phyloP scores from a whole-genome alignment of 306 rosid species.

The Gleditsia sinensis region DNA sequence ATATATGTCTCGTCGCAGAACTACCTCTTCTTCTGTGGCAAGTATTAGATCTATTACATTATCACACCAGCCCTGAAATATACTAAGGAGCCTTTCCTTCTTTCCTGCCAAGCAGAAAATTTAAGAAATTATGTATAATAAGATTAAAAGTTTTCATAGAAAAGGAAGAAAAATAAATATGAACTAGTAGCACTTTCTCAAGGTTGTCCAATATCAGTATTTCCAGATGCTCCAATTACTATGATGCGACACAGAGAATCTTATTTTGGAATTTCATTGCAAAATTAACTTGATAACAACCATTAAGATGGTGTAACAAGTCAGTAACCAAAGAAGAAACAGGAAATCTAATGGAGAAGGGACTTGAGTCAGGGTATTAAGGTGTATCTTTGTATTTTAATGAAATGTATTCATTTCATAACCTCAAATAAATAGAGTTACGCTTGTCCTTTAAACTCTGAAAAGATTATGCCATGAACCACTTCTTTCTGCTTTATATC shows the following conservation, averaged over 20 bases:
- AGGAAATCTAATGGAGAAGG: not conserved
- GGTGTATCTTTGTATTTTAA: slow-evolving; percentile 18
- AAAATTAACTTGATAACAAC: not conserved
- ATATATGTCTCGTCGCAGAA: slow-evolving; percentile 92
- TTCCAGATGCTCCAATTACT: not conserved
- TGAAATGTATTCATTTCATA: not conserved
- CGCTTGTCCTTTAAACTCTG: not conserved
- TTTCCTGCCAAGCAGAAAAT: slow-evolving; percentile 55
- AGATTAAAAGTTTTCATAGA: not conserved
- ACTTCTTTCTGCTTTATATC: not conserved
- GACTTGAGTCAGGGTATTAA: not conserved
- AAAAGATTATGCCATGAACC: not conserved
- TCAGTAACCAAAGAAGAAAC: not conserved
- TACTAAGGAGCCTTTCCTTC: slow-evolving; percentile 72
- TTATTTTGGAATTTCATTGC: slow-evolving; percentile 1
- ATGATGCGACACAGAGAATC: not conserved
- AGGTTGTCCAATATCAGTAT: not conserved
- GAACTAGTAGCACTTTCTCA: not conserved
- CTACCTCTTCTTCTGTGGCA: slow-evolving; percentile 82
- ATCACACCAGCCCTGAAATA: slow-evolving; percentile 96
- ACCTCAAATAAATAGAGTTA: not conserved
- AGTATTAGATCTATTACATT: slow-evolving; percentile 76
- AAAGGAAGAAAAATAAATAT: slow-evolving; percentile 1
- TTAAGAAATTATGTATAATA: not conserved
- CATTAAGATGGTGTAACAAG: slow-evolving; percentile 22